Evolutionary conservation across 2,329 filamentous ascomycete species (phyloP).

Genomic region (Nigrospora sphaerica): DNA sequence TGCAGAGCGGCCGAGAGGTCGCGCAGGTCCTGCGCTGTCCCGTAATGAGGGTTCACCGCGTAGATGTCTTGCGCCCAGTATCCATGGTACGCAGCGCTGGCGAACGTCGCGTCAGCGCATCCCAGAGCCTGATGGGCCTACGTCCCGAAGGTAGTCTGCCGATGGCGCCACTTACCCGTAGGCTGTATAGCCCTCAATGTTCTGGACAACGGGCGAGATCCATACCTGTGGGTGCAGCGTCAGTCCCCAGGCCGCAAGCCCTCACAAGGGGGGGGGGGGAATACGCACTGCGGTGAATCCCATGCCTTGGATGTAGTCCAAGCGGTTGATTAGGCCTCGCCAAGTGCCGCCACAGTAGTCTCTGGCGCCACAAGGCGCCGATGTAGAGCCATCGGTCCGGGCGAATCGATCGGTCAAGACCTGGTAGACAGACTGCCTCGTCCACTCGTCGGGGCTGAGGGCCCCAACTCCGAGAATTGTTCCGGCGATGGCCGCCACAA

Average conservation of each 20-base stretch:
- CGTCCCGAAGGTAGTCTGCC: neutral
- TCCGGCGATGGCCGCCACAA: conserved; percentile 6
- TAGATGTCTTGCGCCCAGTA: conserved; percentile 48
- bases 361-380: conserved; percentile 15
- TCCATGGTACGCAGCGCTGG: conserved; percentile 35
- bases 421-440: conserved; percentile 36
- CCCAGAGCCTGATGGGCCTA: neutral
- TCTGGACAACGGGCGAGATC: conserved; percentile 36
- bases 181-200: conserved; percentile 29
- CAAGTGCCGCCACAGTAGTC: conserved; percentile 45
- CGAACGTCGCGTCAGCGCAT: neutral
- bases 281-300: conserved; percentile 28
- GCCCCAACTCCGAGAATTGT: conserved; percentile 6
- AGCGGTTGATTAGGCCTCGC: conserved; percentile 36
- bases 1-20: conserved; percentile 44
- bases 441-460: conserved; percentile 25
- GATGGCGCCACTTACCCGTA: conserved; percentile 22
- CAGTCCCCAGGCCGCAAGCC: neutral
- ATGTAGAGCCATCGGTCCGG: conserved; percentile 27
- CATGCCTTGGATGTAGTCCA: conserved; percentile 44
- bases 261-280: neutral
- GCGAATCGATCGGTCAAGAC: conserved; percentile 36
- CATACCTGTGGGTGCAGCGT: conserved; percentile 14
- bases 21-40: conserved; percentile 46
- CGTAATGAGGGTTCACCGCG: conserved; percentile 52